These are phyloP conservation scores for Inga laurina DNA, from an alignment of 306 rosid genomes.

Conservation along the genomic window DNA sequence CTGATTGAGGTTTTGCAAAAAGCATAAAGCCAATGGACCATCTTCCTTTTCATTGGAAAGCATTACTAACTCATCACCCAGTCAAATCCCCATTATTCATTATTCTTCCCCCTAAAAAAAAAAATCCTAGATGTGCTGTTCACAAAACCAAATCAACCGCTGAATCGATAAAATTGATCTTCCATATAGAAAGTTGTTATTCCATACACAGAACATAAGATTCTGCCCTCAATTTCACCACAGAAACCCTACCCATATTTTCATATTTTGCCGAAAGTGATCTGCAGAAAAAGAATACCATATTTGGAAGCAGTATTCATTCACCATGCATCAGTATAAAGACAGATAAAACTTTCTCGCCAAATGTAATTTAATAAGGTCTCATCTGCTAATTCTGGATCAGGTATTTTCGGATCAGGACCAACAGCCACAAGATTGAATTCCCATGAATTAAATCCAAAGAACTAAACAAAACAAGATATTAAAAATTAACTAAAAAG, in stretches of 20 bases:
- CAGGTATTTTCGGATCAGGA: not conserved
- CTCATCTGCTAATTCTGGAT: conserved; percentile 2
- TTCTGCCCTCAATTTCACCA: not conserved
- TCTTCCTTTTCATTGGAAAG: not conserved
- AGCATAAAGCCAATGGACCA: not conserved
- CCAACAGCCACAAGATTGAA: conserved; percentile 38
- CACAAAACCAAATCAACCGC: not conserved
- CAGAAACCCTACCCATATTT: not conserved
- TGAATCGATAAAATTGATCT: not conserved
- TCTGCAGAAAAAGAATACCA: not conserved
- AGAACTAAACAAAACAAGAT: conserved; percentile 32
- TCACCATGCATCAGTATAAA: not conserved
- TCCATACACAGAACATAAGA: not conserved
- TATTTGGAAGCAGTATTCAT: not conserved
- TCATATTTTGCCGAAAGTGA: not conserved
- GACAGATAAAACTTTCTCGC: conserved; percentile 16
- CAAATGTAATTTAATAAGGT: conserved; percentile 14
- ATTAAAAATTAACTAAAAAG: conserved; percentile 11
- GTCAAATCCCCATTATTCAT: not conserved
- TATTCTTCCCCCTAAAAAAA: not conserved
- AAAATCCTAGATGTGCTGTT: not conserved
- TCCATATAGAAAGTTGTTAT: not conserved
- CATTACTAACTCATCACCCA: not conserved
- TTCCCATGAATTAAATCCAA: conserved; percentile 36
- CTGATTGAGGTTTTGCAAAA: not conserved